phyloP scores from a whole-genome alignment of 345 rosid species.

The Syzygium oleosum region DNA sequence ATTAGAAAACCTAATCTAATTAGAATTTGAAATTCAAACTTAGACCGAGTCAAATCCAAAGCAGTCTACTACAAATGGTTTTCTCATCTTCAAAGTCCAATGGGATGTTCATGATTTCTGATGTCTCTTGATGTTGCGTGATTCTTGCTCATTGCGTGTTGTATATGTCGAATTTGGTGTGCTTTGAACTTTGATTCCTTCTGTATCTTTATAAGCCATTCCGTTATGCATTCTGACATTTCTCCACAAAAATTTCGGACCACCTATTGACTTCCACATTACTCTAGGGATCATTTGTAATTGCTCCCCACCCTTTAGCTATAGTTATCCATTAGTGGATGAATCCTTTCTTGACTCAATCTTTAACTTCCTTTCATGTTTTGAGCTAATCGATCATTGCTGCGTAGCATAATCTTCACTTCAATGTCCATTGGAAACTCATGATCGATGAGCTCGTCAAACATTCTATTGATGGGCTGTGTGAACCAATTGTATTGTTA shows the following conservation, averaged over 20 bases:
- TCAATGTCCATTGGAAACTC: background rate
- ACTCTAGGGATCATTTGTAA: background rate
- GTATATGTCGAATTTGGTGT: background rate
- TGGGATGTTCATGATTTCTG: background rate
- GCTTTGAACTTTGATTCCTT: background rate
- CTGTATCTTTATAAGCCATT: background rate
- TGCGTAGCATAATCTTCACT: background rate
- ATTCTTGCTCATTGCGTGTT: background rate
- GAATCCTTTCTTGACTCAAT: background rate
- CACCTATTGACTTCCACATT: background rate
- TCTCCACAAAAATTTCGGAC: background rate
- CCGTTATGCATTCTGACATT: background rate
- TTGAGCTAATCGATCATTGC: background rate
- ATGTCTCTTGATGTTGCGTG: background rate
- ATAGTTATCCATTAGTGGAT: background rate
- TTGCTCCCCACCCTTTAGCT: background rate
- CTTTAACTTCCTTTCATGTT: background rate
- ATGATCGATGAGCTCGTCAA: background rate
- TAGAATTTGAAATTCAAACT: background rate
- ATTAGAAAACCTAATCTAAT: background rate
- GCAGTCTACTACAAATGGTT: background rate
- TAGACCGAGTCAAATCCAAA: background rate
- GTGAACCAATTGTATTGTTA: background rate
- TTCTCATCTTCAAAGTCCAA: background rate
- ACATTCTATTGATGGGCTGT: background rate